phyloP scores from a whole-genome alignment of 371 early-diverging fungal species.

The Choanephora cucurbitarum region DNA sequence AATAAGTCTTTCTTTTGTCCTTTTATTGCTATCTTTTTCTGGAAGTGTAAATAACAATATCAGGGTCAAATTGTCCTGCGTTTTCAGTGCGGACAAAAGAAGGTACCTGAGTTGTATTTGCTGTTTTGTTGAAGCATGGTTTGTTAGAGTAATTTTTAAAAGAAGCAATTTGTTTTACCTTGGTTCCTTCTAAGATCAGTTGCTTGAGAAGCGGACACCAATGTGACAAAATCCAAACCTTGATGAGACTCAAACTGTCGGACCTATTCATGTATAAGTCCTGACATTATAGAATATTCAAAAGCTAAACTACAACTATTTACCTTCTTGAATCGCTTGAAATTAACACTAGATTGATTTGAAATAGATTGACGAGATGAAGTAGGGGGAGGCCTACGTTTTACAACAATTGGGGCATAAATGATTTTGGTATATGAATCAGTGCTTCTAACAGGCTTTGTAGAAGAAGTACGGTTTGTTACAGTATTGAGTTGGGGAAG shows the following conservation, averaged over 20 bases:
- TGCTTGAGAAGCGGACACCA: background rate
- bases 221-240: background rate
- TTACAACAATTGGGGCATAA: background rate
- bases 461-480: background rate
- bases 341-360: conserved; percentile 1
- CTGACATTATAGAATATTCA: too few relatives aligned
- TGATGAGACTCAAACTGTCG: background rate
- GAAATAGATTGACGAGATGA: background rate
- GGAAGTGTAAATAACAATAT: conserved; percentile 1
- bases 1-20: background rate
- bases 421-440: background rate
- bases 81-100: background rate
- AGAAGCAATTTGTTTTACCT: too few relatives aligned
- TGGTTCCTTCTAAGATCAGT: background rate
- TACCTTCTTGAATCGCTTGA: conserved; percentile 5
- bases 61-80: conserved; percentile 2
- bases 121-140: background rate
- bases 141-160: background rate
- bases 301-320: too few relatives aligned
- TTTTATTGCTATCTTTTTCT: background rate
- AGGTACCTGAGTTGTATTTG: background rate
- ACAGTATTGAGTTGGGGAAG: background rate
- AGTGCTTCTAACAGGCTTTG: background rate
- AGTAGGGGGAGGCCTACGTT: background rate
- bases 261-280: background rate